Evolutionary conservation across 2,329 filamentous ascomycete species (phyloP).

Genomic region (Dryadomyces quercivorus): DNA sequence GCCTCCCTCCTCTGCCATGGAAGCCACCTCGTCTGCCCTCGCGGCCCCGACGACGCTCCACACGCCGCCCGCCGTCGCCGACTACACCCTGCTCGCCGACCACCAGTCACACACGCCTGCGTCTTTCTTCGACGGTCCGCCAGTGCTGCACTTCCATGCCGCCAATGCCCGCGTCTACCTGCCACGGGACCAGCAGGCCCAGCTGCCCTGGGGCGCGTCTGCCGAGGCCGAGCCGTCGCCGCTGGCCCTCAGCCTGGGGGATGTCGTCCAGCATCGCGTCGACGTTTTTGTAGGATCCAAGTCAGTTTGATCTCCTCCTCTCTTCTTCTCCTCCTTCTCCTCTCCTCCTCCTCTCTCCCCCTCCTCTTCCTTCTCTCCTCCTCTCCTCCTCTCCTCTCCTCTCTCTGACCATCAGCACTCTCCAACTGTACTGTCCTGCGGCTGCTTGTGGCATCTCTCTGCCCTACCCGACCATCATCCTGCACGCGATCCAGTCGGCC

Average conservation of each 20-base stretch:
- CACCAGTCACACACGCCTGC: conserved; percentile 62
- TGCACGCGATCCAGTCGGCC: conserved; percentile 60
- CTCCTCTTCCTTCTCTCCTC: conserved; percentile 1
- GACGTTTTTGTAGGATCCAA: conserved; percentile 48
- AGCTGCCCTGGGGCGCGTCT: conserved; percentile 39
- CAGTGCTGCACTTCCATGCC: conserved; percentile 56
- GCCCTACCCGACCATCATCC: conserved; percentile 61
- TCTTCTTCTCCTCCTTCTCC: neutral
- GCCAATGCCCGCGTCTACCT: conserved; percentile 45
- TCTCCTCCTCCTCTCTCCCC: neutral
- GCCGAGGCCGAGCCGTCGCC: conserved; percentile 21
- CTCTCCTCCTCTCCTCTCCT: conserved; percentile 1
- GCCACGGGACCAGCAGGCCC: conserved; percentile 38
- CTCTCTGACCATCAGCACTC: conserved; percentile 24
- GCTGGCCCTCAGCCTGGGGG: conserved; percentile 13
- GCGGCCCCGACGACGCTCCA: conserved; percentile 39
- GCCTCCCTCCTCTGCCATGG: neutral
- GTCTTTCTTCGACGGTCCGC: conserved; percentile 59
- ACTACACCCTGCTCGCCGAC: conserved; percentile 53
- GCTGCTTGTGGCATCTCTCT: conserved; percentile 52
- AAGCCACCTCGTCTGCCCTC: neutral
- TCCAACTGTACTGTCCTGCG: conserved; percentile 51
- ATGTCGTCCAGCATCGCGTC: conserved; percentile 32
- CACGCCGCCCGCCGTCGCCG: conserved; percentile 39
- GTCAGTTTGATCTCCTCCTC: conserved; percentile 27